phyloP scores from a whole-genome alignment of 805 yeast genomes.

The Candida wancherniae region DNA sequence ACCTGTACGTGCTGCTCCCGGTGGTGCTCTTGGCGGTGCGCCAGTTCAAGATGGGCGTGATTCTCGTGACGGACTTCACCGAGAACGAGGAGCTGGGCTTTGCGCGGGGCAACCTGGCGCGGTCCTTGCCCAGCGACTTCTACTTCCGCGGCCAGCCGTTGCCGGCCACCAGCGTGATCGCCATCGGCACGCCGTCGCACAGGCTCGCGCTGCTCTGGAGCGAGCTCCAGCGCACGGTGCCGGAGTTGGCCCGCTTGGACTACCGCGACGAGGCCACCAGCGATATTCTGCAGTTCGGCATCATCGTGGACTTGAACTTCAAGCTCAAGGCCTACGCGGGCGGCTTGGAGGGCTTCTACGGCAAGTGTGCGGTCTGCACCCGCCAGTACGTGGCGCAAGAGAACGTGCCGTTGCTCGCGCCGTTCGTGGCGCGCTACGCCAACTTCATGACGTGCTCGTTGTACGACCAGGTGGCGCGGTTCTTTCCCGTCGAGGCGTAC shows the following conservation, averaged over 20 bases:
- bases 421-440: slow-evolving; percentile 5
- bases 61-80: slow-evolving; percentile 18
- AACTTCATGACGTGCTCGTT: slow-evolving; percentile 3
- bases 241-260: slow-evolving; percentile 1
- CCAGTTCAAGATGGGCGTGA: slow-evolving; percentile 5
- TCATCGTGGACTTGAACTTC: slow-evolving; percentile 8
- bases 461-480: slow-evolving; percentile 1
- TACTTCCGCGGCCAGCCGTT: slow-evolving; percentile 4
- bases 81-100: slow-evolving; percentile 7
- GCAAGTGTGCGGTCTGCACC: too few relatives aligned
- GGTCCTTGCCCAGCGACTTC: slow-evolving; percentile 6
- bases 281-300: slow-evolving; percentile 6
- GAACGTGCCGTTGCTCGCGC: slow-evolving; percentile 1
- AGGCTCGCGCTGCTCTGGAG: slow-evolving; percentile 5
- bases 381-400: not conserved
- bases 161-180: slow-evolving; percentile 5
- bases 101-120: slow-evolving; percentile 5
- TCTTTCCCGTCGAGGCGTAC: slow-evolving; percentile 5
- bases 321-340: slow-evolving; percentile 3
- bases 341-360: slow-evolving; percentile 11
- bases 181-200: slow-evolving; percentile 7
- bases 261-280: not conserved
- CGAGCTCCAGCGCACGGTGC: slow-evolving; percentile 2
- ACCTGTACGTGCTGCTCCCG: slow-evolving; percentile 6
- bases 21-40: slow-evolving; percentile 13